phyloP scores from a whole-genome alignment of 352 stramenopile species.

The Phytophthora multivora region DNA sequence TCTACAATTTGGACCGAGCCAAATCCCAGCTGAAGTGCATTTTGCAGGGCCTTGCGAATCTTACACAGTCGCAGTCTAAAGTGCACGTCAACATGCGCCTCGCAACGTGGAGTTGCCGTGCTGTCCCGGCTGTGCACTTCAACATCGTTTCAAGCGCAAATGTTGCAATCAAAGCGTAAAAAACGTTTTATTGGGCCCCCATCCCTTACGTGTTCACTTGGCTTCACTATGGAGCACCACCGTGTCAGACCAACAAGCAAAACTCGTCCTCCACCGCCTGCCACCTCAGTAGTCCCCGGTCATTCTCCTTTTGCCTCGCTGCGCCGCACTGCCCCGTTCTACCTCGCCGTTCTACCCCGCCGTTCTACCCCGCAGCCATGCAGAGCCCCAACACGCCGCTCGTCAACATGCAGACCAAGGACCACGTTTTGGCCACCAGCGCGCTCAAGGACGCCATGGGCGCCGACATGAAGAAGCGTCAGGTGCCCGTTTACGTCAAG shows the following conservation, averaged over 20 bases:
- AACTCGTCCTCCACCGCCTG: constrained; percentile 16
- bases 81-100: constrained; percentile 27
- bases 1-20: neutral
- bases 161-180: constrained; percentile 4
- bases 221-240: constrained; percentile 12
- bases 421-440: constrained; percentile 63
- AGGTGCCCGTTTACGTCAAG: constrained; percentile 80
- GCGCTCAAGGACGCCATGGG: constrained; percentile 79
- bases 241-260: constrained; percentile 19
- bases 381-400: constrained; percentile 21
- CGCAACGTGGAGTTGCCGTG: constrained; percentile 23
- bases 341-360: neutral
- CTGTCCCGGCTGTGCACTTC: constrained; percentile 12
- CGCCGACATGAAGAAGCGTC: constrained; percentile 70
- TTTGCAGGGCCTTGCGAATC: constrained; percentile 18
- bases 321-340: constrained; percentile 17
- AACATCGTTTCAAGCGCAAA: constrained; percentile 23
- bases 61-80: constrained; percentile 3
- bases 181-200: constrained; percentile 10
- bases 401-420: constrained; percentile 27
- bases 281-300: neutral
- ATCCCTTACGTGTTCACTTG: constrained; percentile 13
- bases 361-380: constrained; percentile 13
- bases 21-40: constrained; percentile 13
- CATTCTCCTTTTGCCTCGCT: constrained; percentile 41